These are phyloP conservation scores for Aegilops tauschii DNA, from an alignment of 176 grass and related monocot genomes.

Conservation along the genomic window DNA sequence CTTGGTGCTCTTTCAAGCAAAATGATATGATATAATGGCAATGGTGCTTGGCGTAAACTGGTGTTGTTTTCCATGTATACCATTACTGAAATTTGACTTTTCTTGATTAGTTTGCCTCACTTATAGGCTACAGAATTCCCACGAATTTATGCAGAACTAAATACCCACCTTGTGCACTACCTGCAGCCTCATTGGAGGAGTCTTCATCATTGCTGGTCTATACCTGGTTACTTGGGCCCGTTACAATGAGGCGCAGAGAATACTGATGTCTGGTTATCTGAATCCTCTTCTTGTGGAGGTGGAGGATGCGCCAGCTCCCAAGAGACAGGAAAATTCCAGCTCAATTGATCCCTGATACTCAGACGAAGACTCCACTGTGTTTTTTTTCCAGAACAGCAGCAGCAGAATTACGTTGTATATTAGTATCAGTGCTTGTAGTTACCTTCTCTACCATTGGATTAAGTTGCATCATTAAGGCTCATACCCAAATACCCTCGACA, in stretches of 20 bases:
- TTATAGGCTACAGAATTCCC: not conserved
- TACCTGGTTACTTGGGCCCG: slow-evolving; percentile 91
- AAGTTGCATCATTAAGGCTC: not conserved
- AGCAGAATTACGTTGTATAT: slow-evolving; percentile 3
- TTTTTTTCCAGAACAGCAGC: not conserved
- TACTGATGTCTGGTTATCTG: slow-evolving; percentile 19
- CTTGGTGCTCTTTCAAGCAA: not conserved
- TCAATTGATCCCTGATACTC: slow-evolving; percentile 44
- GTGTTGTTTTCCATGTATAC: not conserved
- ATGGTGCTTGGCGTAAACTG: not conserved
- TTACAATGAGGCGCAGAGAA: slow-evolving; percentile 49
- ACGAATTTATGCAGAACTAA: not conserved
- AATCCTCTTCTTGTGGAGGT: slow-evolving; percentile 48
- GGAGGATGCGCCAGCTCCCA: slow-evolving; percentile 35
- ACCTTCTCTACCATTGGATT: not conserved
- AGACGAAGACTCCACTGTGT: not conserved
- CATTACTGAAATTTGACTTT: not conserved
- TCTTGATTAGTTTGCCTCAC: no score
- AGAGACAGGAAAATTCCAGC: slow-evolving; percentile 34
- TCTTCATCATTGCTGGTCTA: slow-evolving; percentile 77
- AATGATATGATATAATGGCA: not conserved
- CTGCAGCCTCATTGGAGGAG: slow-evolving; percentile 68
- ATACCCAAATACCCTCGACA: not conserved
- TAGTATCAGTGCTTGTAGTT: slow-evolving; percentile 2
- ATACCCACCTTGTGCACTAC: not conserved